Evolutionary conservation across 164 flowering plant genomes (phyloP).

Genomic region (Vitis cinerea): DNA sequence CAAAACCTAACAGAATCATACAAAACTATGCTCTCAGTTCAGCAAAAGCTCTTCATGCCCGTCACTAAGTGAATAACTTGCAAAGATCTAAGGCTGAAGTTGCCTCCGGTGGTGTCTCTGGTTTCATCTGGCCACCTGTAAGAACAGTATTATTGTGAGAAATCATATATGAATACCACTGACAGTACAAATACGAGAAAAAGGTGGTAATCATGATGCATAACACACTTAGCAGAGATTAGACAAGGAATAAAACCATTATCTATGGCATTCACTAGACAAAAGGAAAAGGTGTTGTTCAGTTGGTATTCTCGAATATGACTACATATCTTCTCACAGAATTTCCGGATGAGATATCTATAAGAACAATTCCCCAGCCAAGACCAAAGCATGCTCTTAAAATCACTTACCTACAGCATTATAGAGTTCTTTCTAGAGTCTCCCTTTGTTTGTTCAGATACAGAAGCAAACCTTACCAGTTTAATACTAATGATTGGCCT

Average conservation of each 20-base stretch:
- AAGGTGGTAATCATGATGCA: not conserved
- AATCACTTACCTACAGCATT: no score
- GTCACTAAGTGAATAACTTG: not conserved
- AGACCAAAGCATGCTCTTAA: no score
- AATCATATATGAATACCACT: not conserved
- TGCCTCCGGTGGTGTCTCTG: not conserved
- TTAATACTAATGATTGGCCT: slow-evolving; percentile 29
- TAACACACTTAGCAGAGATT: no score
- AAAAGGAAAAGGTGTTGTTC: no score
- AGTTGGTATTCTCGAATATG: no score
- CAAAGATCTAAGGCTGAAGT: not conserved
- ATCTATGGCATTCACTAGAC: no score
- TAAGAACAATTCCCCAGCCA: no score
- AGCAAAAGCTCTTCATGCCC: not conserved
- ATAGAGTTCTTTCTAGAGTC: no score
- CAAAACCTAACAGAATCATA: not conserved
- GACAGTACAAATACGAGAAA: not conserved
- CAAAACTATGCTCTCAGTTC: not conserved
- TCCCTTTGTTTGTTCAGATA: no score
- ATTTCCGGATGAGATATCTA: no score
- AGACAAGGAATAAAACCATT: no score
- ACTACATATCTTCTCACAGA: no score
- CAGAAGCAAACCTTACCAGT: not conserved
- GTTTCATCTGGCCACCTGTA: not conserved
- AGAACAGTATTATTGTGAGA: not conserved